Evolutionary conservation across 768 basidiomycete genomes (phyloP), one percentile per base, ranked within the genome.

Genomic region (Pleurotus ostreatus): DNA sequence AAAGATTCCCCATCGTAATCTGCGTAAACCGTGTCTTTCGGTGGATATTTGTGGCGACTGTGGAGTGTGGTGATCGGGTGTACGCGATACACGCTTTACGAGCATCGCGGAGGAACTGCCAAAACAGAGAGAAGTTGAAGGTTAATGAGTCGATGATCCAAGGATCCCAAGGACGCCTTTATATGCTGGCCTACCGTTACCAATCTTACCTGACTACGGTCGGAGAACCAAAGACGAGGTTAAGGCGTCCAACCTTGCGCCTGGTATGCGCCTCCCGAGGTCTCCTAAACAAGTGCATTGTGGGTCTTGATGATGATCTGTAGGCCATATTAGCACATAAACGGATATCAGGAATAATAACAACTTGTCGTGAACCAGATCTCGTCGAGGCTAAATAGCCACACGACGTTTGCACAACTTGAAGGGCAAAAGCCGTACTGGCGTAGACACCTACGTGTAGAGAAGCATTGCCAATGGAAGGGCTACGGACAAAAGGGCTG

Each of bases 1-100:
- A 57, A 75, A 76, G 22, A 74, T 72, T 2, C 71, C 73, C 70
- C 69, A 67, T 13, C 63, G 60, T n/a, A 65, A 55, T 22, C 61
- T 66, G 18, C 57, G 59, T 30, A 71, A 58, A 20, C 45, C 26
- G 46, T 53, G 49, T 40, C 44, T 13, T 11, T 15, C n/a, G 41
- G 44, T 40, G 16, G n/a, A 34, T 16, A 45, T 22, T 18, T 5
- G 30, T 55, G 25, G 26, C 26, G 48, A n/a, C 25, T 34, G 9
- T 34, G 30, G 46, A 43, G 3, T 46, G 39, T 20, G 18, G 25
- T 20, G 6, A 40, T 53, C 15, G 51, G 51, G 23, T 22, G 39
- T 56, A 23, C 41, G 40, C 18, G 15, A 7, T 12, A 34, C 9
- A 22, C 55, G 44, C n/a, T 46, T 43, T 5, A 30, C 20, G 26